phyloP scores from a whole-genome alignment of 208 protist genomes.

The Acanthamoeba sp. region DNA sequence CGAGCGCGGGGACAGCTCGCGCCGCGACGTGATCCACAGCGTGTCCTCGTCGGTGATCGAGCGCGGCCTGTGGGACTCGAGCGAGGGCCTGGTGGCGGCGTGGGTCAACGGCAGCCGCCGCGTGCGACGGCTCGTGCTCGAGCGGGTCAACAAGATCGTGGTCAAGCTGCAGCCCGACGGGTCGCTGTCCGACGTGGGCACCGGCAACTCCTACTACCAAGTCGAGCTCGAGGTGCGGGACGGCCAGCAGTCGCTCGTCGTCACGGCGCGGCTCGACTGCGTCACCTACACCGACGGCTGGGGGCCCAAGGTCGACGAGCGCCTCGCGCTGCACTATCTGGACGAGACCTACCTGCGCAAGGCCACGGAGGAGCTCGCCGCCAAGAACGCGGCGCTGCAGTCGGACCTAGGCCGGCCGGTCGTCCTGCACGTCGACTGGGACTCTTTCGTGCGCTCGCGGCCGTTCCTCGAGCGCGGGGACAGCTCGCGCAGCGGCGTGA shows the following conservation, averaged over 20 bases:
- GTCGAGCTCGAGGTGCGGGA: not conserved
- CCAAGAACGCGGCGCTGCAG: not conserved
- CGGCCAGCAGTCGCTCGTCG: not conserved
- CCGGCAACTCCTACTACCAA: not conserved
- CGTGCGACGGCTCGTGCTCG: not conserved
- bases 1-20: conserved; percentile 6
- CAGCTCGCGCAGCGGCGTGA: not conserved
- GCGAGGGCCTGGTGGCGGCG: not conserved
- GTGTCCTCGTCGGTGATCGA: not conserved
- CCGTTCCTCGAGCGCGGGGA: conserved; percentile 14
- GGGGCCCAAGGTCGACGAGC: conserved; percentile 6
- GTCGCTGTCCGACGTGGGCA: not conserved
- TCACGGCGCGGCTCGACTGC: not conserved
- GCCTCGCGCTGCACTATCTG: not conserved
- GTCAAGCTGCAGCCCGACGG: not conserved
- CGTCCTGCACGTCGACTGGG: not conserved
- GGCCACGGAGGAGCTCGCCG: not conserved
- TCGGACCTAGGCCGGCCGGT: not conserved
- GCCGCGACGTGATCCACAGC: not conserved
- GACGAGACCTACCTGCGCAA: not conserved
- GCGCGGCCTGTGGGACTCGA: not conserved
- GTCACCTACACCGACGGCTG: conserved; percentile 6
- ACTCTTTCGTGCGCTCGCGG: not conserved
- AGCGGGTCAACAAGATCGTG: conserved; percentile 19
- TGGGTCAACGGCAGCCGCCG: not conserved